These are phyloP conservation scores for Arthroderma sp. DNA, from an alignment of 2,329 filamentous ascomycete species.

Conservation along the genomic window DNA sequence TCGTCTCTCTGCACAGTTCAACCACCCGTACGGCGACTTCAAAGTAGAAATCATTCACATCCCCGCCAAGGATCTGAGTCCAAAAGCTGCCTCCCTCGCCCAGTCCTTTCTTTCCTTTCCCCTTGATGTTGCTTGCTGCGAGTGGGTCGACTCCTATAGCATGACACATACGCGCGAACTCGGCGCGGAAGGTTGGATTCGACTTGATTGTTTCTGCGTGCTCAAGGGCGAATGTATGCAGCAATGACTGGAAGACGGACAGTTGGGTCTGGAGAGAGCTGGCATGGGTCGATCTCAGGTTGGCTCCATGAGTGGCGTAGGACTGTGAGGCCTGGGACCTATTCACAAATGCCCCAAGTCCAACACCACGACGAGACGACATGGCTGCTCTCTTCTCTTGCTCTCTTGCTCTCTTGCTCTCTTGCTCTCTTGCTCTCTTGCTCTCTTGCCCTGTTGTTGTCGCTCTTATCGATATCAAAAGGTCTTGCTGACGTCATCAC, in stretches of 20 bases:
- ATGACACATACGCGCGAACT: slow-evolving; percentile 97
- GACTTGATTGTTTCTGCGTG: slow-evolving; percentile 94
- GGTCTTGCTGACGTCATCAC: background rate
- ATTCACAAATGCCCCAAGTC: slow-evolving; percentile 80
- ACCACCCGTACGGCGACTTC: slow-evolving; percentile 92
- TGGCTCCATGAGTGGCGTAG: slow-evolving; percentile 79
- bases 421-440: background rate
- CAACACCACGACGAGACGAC: slow-evolving; percentile 53
- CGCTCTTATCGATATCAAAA: background rate
- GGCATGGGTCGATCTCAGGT: slow-evolving; percentile 72
- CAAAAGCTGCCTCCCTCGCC: slow-evolving; percentile 58
- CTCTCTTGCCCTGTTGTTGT: background rate
- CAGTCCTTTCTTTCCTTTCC: slow-evolving; percentile 36
- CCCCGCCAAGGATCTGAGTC: slow-evolving; percentile 81
- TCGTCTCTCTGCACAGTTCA: slow-evolving; percentile 75
- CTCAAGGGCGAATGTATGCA: slow-evolving; percentile 89
- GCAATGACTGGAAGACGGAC: slow-evolving; percentile 84
- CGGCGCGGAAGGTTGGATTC: slow-evolving; percentile 84
- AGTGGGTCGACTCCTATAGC: slow-evolving; percentile 94
- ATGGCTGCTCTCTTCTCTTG: slow-evolving; percentile 20
- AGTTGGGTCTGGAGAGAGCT: slow-evolving; percentile 84
- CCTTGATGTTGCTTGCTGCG: slow-evolving; percentile 50
- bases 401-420: background rate
- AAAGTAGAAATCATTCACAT: slow-evolving; percentile 97
- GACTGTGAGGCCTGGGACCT: slow-evolving; percentile 74